These are phyloP conservation scores for Aureobasidium sp. DNA, from an alignment of 2,329 filamentous ascomycete species.

Conservation along the genomic window DNA sequence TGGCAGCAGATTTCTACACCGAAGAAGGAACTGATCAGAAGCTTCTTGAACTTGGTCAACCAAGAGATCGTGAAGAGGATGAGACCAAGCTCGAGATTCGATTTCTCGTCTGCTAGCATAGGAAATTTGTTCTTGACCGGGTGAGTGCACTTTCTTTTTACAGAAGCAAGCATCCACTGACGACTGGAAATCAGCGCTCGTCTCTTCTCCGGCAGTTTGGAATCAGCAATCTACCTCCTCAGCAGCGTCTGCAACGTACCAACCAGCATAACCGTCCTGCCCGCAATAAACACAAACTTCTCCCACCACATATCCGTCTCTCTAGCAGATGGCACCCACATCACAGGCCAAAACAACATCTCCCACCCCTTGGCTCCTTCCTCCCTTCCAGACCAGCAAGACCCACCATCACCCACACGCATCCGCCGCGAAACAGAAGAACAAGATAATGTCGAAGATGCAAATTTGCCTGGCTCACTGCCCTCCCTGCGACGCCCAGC, in stretches of 20 bases:
- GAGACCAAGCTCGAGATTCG: constrained; percentile 40
- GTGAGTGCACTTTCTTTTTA: constrained; percentile 40
- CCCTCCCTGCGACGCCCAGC: constrained; percentile 73
- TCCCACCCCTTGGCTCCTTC: constrained; percentile 48
- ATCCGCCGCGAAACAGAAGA: constrained; percentile 38
- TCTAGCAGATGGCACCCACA: constrained; percentile 65
- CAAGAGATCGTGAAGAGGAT: constrained; percentile 43
- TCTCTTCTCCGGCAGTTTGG: constrained; percentile 86
- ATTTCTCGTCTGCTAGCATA: constrained; percentile 44
- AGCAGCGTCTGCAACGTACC: constrained; percentile 82
- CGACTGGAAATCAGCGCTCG: constrained; percentile 53
- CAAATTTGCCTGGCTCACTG: constrained; percentile 72
- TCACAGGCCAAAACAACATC: constrained; percentile 89
- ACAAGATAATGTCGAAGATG: constrained; percentile 67
- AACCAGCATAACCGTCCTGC: constrained; percentile 67
- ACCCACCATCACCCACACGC: neutral
- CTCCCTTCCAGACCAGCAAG: neutral
- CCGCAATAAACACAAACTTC: constrained; percentile 91
- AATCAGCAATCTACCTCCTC: constrained; percentile 84
- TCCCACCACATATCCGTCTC: constrained; percentile 88
- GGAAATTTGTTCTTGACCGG: constrained; percentile 46
- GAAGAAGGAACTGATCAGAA: constrained; percentile 46
- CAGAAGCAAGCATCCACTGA: constrained; percentile 42
- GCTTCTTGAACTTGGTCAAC: constrained; percentile 44
- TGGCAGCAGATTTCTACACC: constrained; percentile 54